phyloP scores from a whole-genome alignment of 2,329 filamentous ascomycete species.

The Rutstroemia sp. region DNA sequence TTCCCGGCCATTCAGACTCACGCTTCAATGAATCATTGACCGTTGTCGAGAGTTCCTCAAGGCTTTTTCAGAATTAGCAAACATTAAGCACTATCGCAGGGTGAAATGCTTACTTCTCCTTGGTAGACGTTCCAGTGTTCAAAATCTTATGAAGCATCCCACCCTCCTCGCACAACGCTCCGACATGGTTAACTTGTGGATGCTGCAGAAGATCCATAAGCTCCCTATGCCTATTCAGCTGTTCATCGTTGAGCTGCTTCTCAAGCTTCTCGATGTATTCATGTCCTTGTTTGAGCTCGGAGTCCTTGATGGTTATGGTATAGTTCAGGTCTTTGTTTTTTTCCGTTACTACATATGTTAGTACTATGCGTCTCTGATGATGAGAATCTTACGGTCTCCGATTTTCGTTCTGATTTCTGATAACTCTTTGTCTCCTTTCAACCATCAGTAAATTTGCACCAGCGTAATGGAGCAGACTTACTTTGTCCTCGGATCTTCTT shows the following conservation, averaged over 20 bases:
- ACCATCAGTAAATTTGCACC: background rate
- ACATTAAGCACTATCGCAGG: slow-evolving; percentile 3
- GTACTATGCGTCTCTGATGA: background rate
- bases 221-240: slow-evolving; percentile 12
- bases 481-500: background rate
- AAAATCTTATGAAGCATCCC: slow-evolving; percentile 18
- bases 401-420: too few relatives aligned
- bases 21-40: slow-evolving; percentile 12
- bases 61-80: slow-evolving; percentile 14
- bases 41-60: slow-evolving; percentile 16
- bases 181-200: slow-evolving; percentile 10
- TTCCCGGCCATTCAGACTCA: slow-evolving; percentile 11
- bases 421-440: background rate
- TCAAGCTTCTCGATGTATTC: background rate
- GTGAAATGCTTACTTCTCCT: slow-evolving; percentile 26
- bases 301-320: background rate
- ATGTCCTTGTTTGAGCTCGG: background rate
- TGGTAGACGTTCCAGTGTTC: slow-evolving; percentile 13
- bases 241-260: background rate
- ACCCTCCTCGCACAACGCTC: slow-evolving; percentile 18
- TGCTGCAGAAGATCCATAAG: slow-evolving; percentile 19
- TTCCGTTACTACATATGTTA: background rate
- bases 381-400: too few relatives aligned
- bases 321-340: background rate
- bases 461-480: background rate